Conservation (phyloP, 768 basidiomycete species). For the Tremella yokohamensis region DNA sequence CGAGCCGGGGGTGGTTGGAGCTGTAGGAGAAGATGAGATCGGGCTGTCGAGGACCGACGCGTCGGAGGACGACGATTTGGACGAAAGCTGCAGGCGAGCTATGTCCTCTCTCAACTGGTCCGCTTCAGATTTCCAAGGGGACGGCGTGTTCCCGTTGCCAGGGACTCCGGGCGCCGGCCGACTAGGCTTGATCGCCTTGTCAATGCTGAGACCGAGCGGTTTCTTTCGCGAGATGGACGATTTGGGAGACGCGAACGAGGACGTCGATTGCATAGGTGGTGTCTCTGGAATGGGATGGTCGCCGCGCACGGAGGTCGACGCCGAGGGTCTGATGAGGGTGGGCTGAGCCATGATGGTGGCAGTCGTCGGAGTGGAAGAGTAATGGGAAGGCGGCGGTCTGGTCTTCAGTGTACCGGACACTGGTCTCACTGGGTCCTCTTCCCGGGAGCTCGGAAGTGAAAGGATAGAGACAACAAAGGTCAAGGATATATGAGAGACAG, state of each 20-base stretch:
- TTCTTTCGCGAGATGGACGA: constrained; percentile 47
- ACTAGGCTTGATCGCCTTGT: constrained; percentile 41
- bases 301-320: too few species aligned
- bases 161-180: constrained; percentile 41
- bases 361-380: too few species aligned
- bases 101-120: constrained; percentile 41
- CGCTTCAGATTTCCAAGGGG: constrained; percentile 22
- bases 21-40: constrained; percentile 15
- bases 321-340: too few species aligned
- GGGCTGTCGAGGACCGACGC: constrained; percentile 19
- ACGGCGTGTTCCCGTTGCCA: constrained; percentile 5
- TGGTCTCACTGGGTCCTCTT: too few species aligned
- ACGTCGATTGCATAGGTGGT: background rate
- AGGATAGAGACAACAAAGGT: too few species aligned
- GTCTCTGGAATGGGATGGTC: too few species aligned
- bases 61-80: constrained; percentile 22
- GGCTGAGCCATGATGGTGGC: too few species aligned
- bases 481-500: too few species aligned
- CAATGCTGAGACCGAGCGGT: constrained; percentile 48
- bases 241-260: constrained; percentile 28
- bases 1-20: constrained; percentile 17
- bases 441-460: too few species aligned
- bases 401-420: too few species aligned
- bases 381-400: too few species aligned
- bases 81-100: constrained; percentile 35